A percentile compares a stretch with the other conserved stretches of the same genome.
Conservation (phyloP, 768 basidiomycete genomes). For the Lentinula guzmanii region DNA sequence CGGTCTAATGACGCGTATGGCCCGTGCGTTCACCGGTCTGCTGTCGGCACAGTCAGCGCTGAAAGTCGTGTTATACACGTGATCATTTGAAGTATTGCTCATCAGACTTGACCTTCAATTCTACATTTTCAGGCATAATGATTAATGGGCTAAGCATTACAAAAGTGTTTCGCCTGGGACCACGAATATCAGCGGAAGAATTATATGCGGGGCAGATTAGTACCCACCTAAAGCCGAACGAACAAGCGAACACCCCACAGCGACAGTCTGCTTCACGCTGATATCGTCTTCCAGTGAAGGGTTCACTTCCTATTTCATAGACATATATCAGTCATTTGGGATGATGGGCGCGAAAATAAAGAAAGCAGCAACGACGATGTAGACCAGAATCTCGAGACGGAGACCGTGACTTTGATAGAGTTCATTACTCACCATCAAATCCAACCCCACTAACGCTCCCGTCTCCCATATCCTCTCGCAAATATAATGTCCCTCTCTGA, state of each 20-base stretch:
- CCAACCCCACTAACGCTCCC: slow-evolving; percentile 84
- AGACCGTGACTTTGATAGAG: too few species aligned
- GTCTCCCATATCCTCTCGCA: slow-evolving; percentile 92
- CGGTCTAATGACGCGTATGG: neutral
- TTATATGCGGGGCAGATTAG: neutral
- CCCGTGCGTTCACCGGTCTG: neutral
- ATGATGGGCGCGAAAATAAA: too few species aligned
- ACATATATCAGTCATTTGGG: neutral
- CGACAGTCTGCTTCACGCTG: slow-evolving; percentile 82
- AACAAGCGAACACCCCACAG: slow-evolving; percentile 83
- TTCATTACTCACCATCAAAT: slow-evolving; percentile 72
- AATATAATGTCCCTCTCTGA: slow-evolving; percentile 98
- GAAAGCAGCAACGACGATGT: too few species aligned
- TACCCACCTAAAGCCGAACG: slow-evolving; percentile 73
- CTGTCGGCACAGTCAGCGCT: neutral
- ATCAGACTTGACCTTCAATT: too few species aligned
- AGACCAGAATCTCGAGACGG: too few species aligned
- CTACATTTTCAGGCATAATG: too few species aligned
- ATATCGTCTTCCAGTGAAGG: slow-evolving; percentile 78
- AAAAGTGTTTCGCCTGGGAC: slow-evolving; percentile 37
- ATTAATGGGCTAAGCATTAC: slow-evolving; percentile 9
- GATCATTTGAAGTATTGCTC: neutral
- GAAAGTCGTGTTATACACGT: neutral
- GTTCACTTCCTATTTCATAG: slow-evolving; percentile 75
- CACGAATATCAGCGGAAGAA: neutral